Conservation (phyloP, 108 stramenopile species). For the Fistulifera pelliculosa region DNA sequence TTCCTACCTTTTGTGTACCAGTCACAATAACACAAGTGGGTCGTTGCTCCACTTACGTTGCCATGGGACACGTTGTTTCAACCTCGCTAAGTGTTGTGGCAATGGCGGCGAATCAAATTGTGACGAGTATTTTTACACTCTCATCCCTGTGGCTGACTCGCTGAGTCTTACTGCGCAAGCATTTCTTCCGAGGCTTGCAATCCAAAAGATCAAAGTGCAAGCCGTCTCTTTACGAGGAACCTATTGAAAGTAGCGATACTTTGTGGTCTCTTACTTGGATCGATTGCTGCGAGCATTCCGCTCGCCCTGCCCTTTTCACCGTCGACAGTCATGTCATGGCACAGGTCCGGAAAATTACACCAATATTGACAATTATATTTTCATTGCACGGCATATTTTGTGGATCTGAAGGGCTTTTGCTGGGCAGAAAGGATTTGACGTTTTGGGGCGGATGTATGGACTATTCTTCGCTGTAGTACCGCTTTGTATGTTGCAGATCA, state of each 20-base stretch:
- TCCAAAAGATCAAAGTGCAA: no score
- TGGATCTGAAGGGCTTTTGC: constrained; percentile 1
- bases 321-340: constrained; percentile 50
- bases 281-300: constrained; percentile 24
- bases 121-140: constrained; percentile 65
- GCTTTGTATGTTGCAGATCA: constrained; percentile 58
- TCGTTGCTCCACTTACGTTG: constrained; percentile 60
- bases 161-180: constrained; percentile 68
- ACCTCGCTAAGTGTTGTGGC: constrained; percentile 50
- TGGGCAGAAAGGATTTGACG: constrained; percentile 65
- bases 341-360: constrained; percentile 53
- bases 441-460: constrained; percentile 60
- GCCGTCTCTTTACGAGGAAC: neutral
- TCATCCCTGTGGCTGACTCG: constrained; percentile 67
- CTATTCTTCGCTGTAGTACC: constrained; percentile 60
- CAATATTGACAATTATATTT: constrained; percentile 48
- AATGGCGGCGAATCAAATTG: constrained; percentile 77
- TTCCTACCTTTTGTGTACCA: constrained; percentile 66
- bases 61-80: constrained; percentile 74
- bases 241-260: constrained; percentile 8
- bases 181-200: constrained; percentile 38
- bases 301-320: constrained; percentile 53
- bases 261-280: constrained; percentile 2
- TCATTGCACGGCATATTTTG: constrained; percentile 40
- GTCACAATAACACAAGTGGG: constrained; percentile 74